A percentile compares a stretch with the other conserved stretches of the same genome.
Conservation (phyloP, 345 rosid genomes). For the Rhizophora apiculata region DNA sequence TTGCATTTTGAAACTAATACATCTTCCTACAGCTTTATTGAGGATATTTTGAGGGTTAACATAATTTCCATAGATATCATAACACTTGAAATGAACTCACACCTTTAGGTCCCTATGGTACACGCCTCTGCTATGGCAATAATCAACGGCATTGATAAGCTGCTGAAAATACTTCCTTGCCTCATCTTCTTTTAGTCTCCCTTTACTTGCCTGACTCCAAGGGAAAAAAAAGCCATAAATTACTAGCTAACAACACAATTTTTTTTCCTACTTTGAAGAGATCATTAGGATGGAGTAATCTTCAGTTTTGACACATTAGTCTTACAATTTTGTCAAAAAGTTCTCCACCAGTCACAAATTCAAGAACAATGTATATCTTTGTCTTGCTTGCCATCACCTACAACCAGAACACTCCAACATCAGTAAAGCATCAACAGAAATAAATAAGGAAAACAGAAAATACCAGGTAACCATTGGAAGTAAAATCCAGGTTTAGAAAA, state of each 20-base stretch:
- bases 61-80: not conserved
- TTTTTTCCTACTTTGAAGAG: not conserved
- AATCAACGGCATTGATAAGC: conserved; percentile 95
- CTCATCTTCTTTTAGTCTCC: conserved; percentile 93
- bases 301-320: not conserved
- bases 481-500: not conserved
- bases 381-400: conserved; percentile 99
- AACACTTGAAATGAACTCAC: conserved; percentile 10
- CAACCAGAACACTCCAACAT: conserved; percentile 20
- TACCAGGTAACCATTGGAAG: not conserved
- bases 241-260: too few species aligned
- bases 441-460: not conserved
- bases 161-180: conserved; percentile 94
- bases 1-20: too few species aligned
- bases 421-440: conserved; percentile 9
- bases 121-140: conserved; percentile 95
- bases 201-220: conserved; percentile 68
- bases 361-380: conserved; percentile 86
- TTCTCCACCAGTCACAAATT: conserved; percentile 96
- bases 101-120: conserved; percentile 96
- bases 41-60: not conserved
- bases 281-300: not conserved
- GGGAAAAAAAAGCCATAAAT: conserved; percentile 5
- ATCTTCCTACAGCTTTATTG: not conserved
- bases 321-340: conserved; percentile 97